Base-by-base conservation (phyloP, 2,329 filamentous ascomycete genomes). In the Fusarium lyarnte region DNA sequence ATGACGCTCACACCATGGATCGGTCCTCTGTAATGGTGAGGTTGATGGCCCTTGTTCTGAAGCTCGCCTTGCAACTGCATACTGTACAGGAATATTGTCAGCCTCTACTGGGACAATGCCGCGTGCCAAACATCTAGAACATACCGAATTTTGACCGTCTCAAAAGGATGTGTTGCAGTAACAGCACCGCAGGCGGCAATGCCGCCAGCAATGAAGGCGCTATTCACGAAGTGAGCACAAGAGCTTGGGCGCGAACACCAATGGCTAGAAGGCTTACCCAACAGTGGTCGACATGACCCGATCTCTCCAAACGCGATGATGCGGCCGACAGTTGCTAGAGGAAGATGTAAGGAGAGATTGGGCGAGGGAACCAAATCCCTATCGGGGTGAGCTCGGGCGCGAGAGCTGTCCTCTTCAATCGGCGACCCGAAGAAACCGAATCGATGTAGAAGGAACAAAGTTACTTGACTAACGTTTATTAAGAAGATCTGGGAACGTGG, bases 61-160 rank as follows among this genome's bases (percentile, higher is more conserved):
- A 99, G 89, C 83, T 99, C 96, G 82, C 96, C 96, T 83, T 99
- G 96, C 61, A 99, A 84, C 85, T 99, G 96, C 89, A 99, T 91
- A 78, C 94, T 95, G 38, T 33, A 38, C 35, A 35, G 52, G 33
- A 38, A 29, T 38, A 27, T 19, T 23, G 66, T 74, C 47, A 71
- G 66, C 27, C 13, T 55, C 31, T 38, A 23, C 17, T 38, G 23
- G 19, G 45, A 25, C 29, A 23, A 57, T 58, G 27, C 33, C 16
- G 53, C n/a, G 33, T 38, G 43, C 23, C n/a, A 27, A 27, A 43
- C 41, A 23, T 35, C 47, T 36, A 29, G 46, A 80, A 75, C 87
- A 80, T 86, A 95, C 92, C 95, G 93, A 81, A 98, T 98, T 89
- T 99, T 99, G 81, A 99, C 94, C 17, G 95, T 98, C 85, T 99